Conservation (phyloP, 495 filamentous ascomycete genomes). For the Aspergillus diversus region DNA sequence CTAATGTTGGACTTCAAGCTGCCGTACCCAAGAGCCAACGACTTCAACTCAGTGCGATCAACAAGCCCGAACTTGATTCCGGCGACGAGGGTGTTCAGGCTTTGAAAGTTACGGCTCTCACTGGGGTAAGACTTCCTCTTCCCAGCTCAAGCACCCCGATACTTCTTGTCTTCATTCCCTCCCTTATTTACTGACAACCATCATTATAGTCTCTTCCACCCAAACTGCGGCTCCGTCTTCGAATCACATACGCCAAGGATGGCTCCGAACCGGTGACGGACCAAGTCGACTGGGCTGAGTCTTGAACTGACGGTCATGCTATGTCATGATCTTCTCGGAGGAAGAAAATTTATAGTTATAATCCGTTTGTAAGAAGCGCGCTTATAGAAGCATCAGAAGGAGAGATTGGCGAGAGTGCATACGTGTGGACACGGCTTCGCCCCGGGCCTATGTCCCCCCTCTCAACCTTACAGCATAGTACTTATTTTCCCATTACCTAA, state of each 20-base stretch:
- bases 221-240: slow-evolving; percentile 79
- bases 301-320: slow-evolving; percentile 32
- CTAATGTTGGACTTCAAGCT: slow-evolving; percentile 80
- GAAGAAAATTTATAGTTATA: background rate
- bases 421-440: background rate
- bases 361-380: slow-evolving; percentile 1
- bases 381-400: background rate
- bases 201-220: slow-evolving; percentile 60
- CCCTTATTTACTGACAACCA: slow-evolving; percentile 23
- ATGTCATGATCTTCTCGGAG: background rate
- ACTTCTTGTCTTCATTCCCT: slow-evolving; percentile 11
- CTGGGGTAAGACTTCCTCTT: slow-evolving; percentile 71
- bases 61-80: slow-evolving; percentile 69
- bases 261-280: slow-evolving; percentile 74
- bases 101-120: slow-evolving; percentile 82
- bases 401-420: background rate
- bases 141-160: too few relatives aligned
- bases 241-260: slow-evolving; percentile 76
- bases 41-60: slow-evolving; percentile 86
- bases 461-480: background rate
- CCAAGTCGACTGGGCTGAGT: slow-evolving; percentile 96
- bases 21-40: slow-evolving; percentile 96
- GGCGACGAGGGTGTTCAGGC: slow-evolving; percentile 84
- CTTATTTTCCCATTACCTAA: slow-evolving; percentile 1
- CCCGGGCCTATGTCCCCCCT: background rate